phyloP scores from a whole-genome alignment of 352 stramenopile genomes.

The Blastocystis sp. region DNA sequence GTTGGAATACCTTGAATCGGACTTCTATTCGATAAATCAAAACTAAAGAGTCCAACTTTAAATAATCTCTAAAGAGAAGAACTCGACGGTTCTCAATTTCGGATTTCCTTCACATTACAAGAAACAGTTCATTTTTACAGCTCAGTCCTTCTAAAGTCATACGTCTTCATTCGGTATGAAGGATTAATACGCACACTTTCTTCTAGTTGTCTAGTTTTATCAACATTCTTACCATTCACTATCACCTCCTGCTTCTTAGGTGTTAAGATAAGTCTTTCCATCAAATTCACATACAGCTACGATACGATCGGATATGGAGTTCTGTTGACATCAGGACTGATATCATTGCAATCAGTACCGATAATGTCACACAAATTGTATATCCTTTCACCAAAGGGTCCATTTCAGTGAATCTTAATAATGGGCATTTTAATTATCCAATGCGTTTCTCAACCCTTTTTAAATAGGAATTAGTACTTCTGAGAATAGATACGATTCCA shows the following conservation, averaged over 20 bases:
- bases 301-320: background rate
- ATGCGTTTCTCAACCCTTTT: background rate
- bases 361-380: background rate
- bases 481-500: too few relatives aligned
- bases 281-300: background rate
- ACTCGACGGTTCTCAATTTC: constrained; percentile 40
- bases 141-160: constrained; percentile 14
- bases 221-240: background rate
- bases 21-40: background rate
- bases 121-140: background rate
- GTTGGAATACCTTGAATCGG: background rate
- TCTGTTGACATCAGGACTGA: background rate
- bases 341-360: constrained; percentile 9
- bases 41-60: background rate
- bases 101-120: background rate
- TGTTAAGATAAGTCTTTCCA: background rate
- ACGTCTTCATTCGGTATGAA: background rate
- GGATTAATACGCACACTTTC: background rate
- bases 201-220: background rate
- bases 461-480: background rate
- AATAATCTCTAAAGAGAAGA: constrained; percentile 3
- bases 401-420: background rate
- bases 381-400: constrained; percentile 10
- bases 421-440: background rate
- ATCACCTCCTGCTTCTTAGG: background rate